phyloP scores from a whole-genome alignment of 2,329 filamentous ascomycete species.

The Venturia nashicola region DNA sequence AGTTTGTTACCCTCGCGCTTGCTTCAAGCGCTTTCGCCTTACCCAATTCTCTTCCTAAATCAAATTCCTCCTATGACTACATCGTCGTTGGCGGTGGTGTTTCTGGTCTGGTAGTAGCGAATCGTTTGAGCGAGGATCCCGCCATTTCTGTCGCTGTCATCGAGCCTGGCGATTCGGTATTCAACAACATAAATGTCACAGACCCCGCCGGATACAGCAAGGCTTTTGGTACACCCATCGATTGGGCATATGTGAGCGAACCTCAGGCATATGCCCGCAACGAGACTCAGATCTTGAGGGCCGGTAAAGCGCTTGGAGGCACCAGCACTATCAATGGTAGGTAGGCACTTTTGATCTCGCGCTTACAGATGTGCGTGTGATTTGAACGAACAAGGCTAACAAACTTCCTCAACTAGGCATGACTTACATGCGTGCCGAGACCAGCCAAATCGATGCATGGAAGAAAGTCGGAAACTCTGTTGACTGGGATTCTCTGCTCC shows the following conservation, averaged over 20 bases:
- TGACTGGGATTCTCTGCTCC: constrained; percentile 18
- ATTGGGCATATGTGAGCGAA: neutral
- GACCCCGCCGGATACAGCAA: neutral
- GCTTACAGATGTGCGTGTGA: neutral
- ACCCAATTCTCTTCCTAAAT: neutral
- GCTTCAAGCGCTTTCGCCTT: neutral
- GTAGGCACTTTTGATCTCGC: neutral
- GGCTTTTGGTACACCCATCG: neutral
- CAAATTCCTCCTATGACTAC: neutral
- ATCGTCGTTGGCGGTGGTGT: constrained; percentile 5
- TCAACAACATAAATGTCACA: neutral
- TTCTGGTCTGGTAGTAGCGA: constrained; percentile 11
- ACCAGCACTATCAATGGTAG: neutral
- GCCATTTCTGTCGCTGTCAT: constrained; percentile 6
- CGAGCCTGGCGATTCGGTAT: constrained; percentile 5
- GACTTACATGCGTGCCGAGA: neutral
- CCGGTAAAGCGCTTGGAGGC: neutral
- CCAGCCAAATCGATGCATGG: constrained; percentile 1
- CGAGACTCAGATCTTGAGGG: neutral
- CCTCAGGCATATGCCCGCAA: neutral
- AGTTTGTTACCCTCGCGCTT: neutral
- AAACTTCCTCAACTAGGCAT: neutral
- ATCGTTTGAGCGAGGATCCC: constrained; percentile 2
- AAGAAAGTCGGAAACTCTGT: neutral
- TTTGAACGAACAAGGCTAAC: neutral